Evolutionary conservation across 345 rosid species (phyloP), one percentile per base, ranked within the genome.

Genomic region (Lenwebbia sp.): DNA sequence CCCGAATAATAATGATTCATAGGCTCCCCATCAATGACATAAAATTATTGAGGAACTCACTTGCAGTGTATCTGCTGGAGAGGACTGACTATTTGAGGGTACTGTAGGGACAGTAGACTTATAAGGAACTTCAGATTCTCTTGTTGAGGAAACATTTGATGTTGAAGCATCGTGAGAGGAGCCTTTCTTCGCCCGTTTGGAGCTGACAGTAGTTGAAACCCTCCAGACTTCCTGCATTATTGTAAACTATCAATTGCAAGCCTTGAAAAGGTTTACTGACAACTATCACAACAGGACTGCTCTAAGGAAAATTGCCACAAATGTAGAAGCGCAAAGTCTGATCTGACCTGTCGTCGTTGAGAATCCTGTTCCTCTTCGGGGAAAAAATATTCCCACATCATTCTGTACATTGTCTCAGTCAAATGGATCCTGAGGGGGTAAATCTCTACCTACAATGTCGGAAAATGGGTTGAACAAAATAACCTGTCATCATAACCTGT

Each of bases 331-430:
- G 49, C 54, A 58, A 41, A 62, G 26, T 70, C 83, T 33, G 40
- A 86, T 86, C 89, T 84, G 44, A 97, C 99, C 98, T 96, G 99
- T 84, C 99, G 93, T 76, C 98, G 90, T 88, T 94, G 99, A 84
- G 99, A 96, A 92, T 97, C 99, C 88, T 96, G 99, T 83, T 96
- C 99, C 91, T 97, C 99, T 90, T 94, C 98, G 30, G 98, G 98
- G 88, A 97, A 97, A 89, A 97, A 93, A 89, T 97, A 97, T 83
- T 90, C 96, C 99, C 99, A 97, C 98, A 97, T 96, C 98, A 94
- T 96, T 92, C 94, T 90, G 90, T 97, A 97, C 99, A 96, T 96
- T n/a, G 94, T 90, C 90, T 97, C 99, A 8, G 98, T 97, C 98
- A 97, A 93, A 90, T 96, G 96, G 85, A 97, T 97, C 91, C 93